Evolutionary conservation across 441 rosid species (phyloP), one percentile per base, ranked within the genome.

Genomic region (Populus hybrid): DNA sequence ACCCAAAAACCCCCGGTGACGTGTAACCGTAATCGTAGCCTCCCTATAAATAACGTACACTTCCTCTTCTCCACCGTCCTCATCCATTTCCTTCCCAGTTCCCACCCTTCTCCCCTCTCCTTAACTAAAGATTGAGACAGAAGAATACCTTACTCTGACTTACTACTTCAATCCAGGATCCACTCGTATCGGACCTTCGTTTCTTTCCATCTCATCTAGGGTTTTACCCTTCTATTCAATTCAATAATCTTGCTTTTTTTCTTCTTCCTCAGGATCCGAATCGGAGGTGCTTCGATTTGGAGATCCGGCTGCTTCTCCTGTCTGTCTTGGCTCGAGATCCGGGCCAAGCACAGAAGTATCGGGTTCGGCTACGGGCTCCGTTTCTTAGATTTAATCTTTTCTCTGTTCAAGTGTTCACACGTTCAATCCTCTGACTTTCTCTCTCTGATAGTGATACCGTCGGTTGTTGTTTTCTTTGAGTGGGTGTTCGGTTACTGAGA

Each of bases 301-400:
- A 80, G 91, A 84, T 89, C 84, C 89, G 83, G 77, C 85, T 81
- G 63, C 83, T 86, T 76, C 83, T 76, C 77, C 81, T 84, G 88
- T 81, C 81, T 85, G 89, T 82, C 86, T 89, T 85, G 92, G 92
- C 97, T 93, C 95, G 92, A 88, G 95, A 93, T 95, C 97, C 90
- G 93, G 89, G 98, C 97, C 97, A 90, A 85, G 84, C 70, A 85
- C 90, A 82, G 92, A 81, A 82, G 84, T 79, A 79, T 81, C 76
- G 77, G 84, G 71, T 83, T 87, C 78, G 72, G 80, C 75, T 75
- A 80, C 24, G 64, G 24, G n/a, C 73, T 80, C 3, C 32, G 59
- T 6, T 9, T 32, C 24, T 84, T 86, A 59, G 72, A 70, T 77
- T 77, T 79, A 66, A 73, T 73, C 74, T 2, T 67, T 18, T 46